Evolutionary conservation across 768 basidiomycete genomes (phyloP).

Genomic region (Boletus sp.): DNA sequence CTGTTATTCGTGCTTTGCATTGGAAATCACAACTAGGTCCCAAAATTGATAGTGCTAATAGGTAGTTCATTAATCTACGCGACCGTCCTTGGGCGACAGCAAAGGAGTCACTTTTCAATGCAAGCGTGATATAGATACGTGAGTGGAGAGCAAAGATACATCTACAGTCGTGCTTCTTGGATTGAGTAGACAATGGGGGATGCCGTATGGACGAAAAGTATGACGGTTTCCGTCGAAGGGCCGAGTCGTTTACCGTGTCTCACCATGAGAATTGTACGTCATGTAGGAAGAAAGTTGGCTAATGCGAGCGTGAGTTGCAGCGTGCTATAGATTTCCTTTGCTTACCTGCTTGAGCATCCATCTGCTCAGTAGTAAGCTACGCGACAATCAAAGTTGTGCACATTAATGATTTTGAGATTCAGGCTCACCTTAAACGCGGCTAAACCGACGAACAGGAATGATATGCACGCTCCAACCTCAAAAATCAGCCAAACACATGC

Average conservation of each 20-base stretch:
- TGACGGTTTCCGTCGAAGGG: conserved; percentile 3
- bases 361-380: conserved; percentile 41
- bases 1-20: conserved; percentile 7
- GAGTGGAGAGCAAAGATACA: conserved; percentile 27
- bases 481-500: conserved; percentile 83
- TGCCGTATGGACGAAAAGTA: conserved; percentile 10
- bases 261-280: conserved; percentile 16
- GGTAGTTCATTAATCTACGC: conserved; percentile 32
- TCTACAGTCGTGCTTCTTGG: conserved; percentile 18
- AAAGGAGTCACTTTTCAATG: conserved; percentile 23
- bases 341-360: conserved; percentile 67
- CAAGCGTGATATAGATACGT: conserved; percentile 31
- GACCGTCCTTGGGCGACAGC: conserved; percentile 11
- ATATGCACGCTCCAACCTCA: conserved; percentile 67
- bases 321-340: background rate
- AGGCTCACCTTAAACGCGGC: conserved; percentile 72
- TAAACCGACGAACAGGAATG: conserved; percentile 79
- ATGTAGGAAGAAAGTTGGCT: conserved; percentile 65
- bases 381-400: conserved; percentile 4
- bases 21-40: conserved; percentile 12
- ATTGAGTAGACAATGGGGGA: conserved; percentile 6
- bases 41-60: conserved; percentile 8
- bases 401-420: background rate
- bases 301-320: conserved; percentile 7
- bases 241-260: background rate